phyloP scores from a whole-genome alignment of 1,139 yeast genomes.

The Hyphopichia fennica region DNA sequence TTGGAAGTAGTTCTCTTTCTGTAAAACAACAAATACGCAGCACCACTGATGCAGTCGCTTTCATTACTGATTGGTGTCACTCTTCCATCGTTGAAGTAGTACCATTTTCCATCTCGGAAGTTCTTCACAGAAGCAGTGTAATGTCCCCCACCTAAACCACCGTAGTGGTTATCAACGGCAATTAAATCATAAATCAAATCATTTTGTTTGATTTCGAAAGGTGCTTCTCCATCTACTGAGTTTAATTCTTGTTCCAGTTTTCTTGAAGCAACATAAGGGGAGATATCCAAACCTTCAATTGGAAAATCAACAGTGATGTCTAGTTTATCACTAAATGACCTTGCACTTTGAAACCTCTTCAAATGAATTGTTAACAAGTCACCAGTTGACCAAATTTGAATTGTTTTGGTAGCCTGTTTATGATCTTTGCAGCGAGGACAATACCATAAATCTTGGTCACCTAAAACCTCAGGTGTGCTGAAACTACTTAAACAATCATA shows the following conservation, averaged over 20 bases:
- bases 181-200: constrained; percentile 70
- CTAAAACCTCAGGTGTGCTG: constrained; percentile 79
- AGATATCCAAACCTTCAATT: constrained; percentile 74
- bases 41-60: constrained; percentile 63
- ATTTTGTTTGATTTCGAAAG: constrained; percentile 3
- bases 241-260: constrained; percentile 28
- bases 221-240: constrained; percentile 2
- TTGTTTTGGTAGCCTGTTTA: constrained; percentile 86
- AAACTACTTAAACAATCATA: constrained; percentile 76
- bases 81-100: constrained; percentile 83
- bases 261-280: constrained; percentile 48
- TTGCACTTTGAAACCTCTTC: constrained; percentile 83
- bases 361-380: constrained; percentile 87
- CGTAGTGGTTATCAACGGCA: constrained; percentile 94
- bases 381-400: constrained; percentile 90
- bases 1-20: constrained; percentile 48
- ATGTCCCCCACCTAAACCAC: constrained; percentile 98
- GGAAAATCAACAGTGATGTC: constrained; percentile 87
- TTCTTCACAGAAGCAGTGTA: constrained; percentile 89
- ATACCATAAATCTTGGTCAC: constrained; percentile 92
- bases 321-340: constrained; percentile 87
- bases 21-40: constrained; percentile 88
- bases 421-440: constrained; percentile 90
- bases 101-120: constrained; percentile 78
- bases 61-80: constrained; percentile 64